Base-by-base conservation (phyloP, 768 basidiomycete genomes). In the Pisolithus orientalis region DNA sequence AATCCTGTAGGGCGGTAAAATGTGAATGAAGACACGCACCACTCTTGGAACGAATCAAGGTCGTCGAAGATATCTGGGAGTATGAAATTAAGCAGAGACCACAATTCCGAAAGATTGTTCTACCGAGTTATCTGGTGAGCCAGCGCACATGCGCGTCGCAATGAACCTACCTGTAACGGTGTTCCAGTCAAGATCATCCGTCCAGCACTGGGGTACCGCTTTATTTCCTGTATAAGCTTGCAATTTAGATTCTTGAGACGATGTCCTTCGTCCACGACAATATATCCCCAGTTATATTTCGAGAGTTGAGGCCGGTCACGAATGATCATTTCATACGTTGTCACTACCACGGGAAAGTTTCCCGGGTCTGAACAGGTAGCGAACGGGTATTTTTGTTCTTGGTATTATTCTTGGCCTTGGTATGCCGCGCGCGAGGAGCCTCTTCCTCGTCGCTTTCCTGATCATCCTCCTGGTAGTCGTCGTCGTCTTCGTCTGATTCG, bases 181-280 rank as follows among this genome's bases (percentile, higher is more conserved):
- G 96, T 99, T 29, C 96, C 96, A 0, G 94, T 98, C 55, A 99
- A 70, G 53, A 99, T 87, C 81, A 97, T 87, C 44, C 96, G 75
- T 39, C 92, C 90, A 0, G 87, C 91, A 50, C 84, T 84, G 1
- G 74, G 72, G 64, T 93, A 94, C 60, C 83, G 82, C 72, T 94
- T 94, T 59, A 99, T 87, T 67, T 95, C 92, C 53, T 78, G 77
- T 69, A 97, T 90, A 14, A 97, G 80, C 72, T 82, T 86, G 69
- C 92, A 93, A 62, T 97, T 82, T 53, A 95, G 75, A 62, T 99
- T 99, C 75, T 98, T 98, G 64, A 99, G 68, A 24, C 95, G 76
- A 69, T 99, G 96, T 0, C 95, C 92, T 69, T 95, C 92, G 64
- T 94, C 92, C 2, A 99, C 95, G 53, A 98, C 90, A 64, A 98